Conservation (phyloP, 2,329 filamentous ascomycete genomes). For the Trichophaea hybrida region DNA sequence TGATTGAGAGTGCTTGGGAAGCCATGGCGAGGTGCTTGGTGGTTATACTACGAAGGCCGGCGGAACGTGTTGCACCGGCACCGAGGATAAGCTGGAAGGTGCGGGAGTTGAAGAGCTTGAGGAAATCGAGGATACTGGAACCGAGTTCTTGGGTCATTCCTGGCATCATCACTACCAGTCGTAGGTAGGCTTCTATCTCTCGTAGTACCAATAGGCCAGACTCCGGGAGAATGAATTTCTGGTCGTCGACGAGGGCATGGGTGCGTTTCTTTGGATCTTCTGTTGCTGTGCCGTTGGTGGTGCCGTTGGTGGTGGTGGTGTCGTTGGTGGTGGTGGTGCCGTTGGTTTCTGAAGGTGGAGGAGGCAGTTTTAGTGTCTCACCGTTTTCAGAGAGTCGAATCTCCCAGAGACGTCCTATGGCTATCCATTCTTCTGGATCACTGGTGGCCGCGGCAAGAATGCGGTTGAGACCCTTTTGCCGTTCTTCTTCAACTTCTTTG, state of each 20-base stretch:
- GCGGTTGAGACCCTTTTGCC: constrained; percentile 45
- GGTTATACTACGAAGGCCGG: constrained; percentile 88
- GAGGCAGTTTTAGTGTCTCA: not conserved
- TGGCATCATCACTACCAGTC: constrained; percentile 69
- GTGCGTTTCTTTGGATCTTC: constrained; percentile 42
- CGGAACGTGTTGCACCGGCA: constrained; percentile 75
- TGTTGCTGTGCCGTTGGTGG: constrained; percentile 3
- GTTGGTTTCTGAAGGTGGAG: constrained; percentile 29
- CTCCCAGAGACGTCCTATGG: constrained; percentile 32
- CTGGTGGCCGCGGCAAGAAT: constrained; percentile 57
- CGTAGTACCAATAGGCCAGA: constrained; percentile 70
- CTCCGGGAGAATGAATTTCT: constrained; percentile 71
- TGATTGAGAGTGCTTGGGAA: constrained; percentile 75
- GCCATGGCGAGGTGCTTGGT: constrained; percentile 89
- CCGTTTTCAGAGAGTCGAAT: constrained; percentile 19
- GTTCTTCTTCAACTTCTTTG: constrained; percentile 54
- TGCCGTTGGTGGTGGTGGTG: not conserved
- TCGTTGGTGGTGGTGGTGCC: constrained; percentile 21
- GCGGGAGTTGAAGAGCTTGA: constrained; percentile 79
- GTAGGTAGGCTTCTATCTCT: constrained; percentile 69
- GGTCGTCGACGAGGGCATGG: constrained; percentile 64
- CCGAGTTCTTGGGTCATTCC: constrained; percentile 79
- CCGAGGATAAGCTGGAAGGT: constrained; percentile 94
- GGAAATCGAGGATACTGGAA: constrained; percentile 61
- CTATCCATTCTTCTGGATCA: constrained; percentile 53